Conservation (phyloP, 768 basidiomycete species). For the Pleurotus pulmonarius region DNA sequence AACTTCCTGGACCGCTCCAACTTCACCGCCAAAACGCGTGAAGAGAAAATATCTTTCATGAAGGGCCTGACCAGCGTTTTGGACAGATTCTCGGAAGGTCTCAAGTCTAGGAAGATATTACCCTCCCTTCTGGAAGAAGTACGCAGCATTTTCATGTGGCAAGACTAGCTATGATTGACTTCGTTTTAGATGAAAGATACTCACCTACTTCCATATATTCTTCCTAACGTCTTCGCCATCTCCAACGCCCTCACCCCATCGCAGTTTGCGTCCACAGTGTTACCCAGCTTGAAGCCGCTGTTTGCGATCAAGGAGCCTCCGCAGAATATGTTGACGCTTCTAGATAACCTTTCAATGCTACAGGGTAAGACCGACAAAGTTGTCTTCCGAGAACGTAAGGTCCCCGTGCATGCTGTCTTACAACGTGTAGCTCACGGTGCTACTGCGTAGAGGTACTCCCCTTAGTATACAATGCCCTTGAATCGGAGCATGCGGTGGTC, state of each 20-base stretch:
- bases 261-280: constrained; percentile 78
- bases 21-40: constrained; percentile 89
- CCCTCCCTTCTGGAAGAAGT: constrained; percentile 94
- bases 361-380: constrained; percentile 86
- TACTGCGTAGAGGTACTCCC: constrained; percentile 82
- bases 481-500: constrained; percentile 89
- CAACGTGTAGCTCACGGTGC: constrained; percentile 7
- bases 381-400: constrained; percentile 86
- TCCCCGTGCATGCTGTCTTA: neutral
- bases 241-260: constrained; percentile 68
- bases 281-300: constrained; percentile 86
- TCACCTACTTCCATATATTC: constrained; percentile 87
- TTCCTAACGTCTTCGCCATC: constrained; percentile 94
- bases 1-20: constrained; percentile 95
- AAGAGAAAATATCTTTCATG: constrained; percentile 97
- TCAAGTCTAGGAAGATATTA: constrained; percentile 84
- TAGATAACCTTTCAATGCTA: constrained; percentile 85
- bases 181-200: constrained; percentile 84
- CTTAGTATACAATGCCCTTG: constrained; percentile 92
- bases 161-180: constrained; percentile 1
- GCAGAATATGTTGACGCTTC: constrained; percentile 91
- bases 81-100: constrained; percentile 81
- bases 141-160: constrained; percentile 4
- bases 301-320: constrained; percentile 93
- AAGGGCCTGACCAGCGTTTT: constrained; percentile 82